phyloP scores from a whole-genome alignment of 345 rosid species.

The Eutrema japonicum region DNA sequence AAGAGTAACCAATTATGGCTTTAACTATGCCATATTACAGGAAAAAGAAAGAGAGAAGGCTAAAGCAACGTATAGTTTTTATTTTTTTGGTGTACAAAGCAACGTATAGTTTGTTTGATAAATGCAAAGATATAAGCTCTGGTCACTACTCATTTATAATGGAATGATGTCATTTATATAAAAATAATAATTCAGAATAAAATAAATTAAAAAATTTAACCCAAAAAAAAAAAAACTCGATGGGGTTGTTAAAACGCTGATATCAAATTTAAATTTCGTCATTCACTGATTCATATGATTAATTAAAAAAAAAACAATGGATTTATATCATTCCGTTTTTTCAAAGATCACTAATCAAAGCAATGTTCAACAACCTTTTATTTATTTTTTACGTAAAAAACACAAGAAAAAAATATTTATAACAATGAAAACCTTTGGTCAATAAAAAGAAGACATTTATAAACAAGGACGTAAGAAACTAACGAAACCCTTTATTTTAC shows the following conservation, averaged over 20 bases:
- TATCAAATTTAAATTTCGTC: background rate
- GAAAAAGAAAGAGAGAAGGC: too few species aligned
- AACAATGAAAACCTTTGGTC: too few species aligned
- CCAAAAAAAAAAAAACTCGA: too few species aligned
- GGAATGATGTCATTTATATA: too few species aligned
- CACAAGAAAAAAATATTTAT: background rate
- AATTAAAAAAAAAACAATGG: background rate
- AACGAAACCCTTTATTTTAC: background rate
- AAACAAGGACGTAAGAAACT: background rate
- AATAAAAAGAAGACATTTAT: background rate
- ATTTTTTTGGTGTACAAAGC: too few species aligned
- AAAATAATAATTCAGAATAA: too few species aligned
- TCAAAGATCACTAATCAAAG: constrained; percentile 1
- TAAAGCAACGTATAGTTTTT: too few species aligned
- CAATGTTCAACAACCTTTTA: background rate
- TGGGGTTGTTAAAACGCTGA: background rate
- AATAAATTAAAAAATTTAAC: background rate
- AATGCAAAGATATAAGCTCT: too few species aligned
- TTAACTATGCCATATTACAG: too few species aligned
- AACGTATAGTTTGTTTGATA: too few species aligned
- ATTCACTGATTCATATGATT: background rate
- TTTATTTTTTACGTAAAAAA: background rate
- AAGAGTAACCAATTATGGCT: too few species aligned
- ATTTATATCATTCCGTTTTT: background rate
- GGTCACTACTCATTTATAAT: too few species aligned